These are phyloP conservation scores for Cladophialophora psammophila DNA, from an alignment of 2,329 filamentous ascomycete genomes.

Conservation along the genomic window DNA sequence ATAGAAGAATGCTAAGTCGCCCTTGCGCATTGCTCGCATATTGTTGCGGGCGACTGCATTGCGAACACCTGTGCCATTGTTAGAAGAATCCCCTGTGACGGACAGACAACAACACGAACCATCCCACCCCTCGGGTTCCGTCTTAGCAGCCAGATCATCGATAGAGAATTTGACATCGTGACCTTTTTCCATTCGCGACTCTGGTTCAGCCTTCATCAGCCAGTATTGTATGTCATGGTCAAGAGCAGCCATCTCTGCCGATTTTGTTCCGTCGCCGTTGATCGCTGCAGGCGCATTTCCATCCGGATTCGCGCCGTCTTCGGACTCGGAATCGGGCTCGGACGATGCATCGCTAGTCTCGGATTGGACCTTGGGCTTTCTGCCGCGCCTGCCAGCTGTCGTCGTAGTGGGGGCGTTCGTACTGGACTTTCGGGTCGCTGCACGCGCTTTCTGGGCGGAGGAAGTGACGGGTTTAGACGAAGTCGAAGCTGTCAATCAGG, in stretches of 20 bases:
- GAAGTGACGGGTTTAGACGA: neutral
- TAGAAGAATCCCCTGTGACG: slow-evolving; percentile 1
- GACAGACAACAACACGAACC: slow-evolving; percentile 61
- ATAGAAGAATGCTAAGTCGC: slow-evolving; percentile 95
- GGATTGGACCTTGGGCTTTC: slow-evolving; percentile 3
- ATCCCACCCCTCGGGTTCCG: slow-evolving; percentile 87
- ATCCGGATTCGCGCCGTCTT: slow-evolving; percentile 7
- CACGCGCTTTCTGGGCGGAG: neutral
- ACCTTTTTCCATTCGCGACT: slow-evolving; percentile 84
- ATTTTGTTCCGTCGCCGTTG: slow-evolving; percentile 23
- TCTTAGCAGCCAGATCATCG: slow-evolving; percentile 78
- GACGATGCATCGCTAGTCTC: neutral
- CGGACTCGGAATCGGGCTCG: slow-evolving; percentile 10
- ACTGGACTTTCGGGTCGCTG: neutral
- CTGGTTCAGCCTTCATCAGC: slow-evolving; percentile 88
- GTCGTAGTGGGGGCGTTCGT: neutral
- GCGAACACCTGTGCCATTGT: slow-evolving; percentile 34
- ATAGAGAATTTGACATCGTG: slow-evolving; percentile 93
- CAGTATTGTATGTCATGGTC: slow-evolving; percentile 64
- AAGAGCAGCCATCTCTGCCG: slow-evolving; percentile 19
- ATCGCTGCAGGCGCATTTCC: slow-evolving; percentile 27
- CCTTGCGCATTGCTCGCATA: slow-evolving; percentile 86
- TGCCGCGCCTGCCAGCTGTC: slow-evolving; percentile 10
- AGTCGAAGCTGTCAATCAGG: neutral
- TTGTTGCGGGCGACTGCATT: slow-evolving; percentile 75